Base-by-base conservation (phyloP, 2,329 filamentous ascomycete genomes). In the Ilyonectria sp. region DNA sequence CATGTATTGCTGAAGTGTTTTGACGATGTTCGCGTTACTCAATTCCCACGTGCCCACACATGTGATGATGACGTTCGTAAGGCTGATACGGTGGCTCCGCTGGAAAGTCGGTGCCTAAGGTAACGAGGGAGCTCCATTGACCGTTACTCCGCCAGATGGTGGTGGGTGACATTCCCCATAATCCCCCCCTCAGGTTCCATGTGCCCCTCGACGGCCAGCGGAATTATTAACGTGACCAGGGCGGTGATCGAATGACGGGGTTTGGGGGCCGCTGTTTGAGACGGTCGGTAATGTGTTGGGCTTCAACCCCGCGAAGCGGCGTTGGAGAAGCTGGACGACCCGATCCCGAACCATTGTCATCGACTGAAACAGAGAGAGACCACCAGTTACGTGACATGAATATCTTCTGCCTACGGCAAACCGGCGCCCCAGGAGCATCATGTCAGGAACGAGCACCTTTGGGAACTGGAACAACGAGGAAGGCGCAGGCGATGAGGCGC, bases 401-500 rank as follows among this genome's bases (percentile, higher is more conserved):
- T 33, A 4, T n/a, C 49, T 33, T 52, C 15, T 31, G 11, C 17
- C 17, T 19, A 4, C 26, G 8, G 47, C 15, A 31, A 19, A 17
- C 47, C 49, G 49, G 26, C 17, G 11, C 26, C 5, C 17, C 6
- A n/a, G n/a, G n/a, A 43, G 1, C 15, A 43, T n/a, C 4, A n/a
- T 43, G 7, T 52, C 8, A 52, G 8, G 17, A 33, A 52, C 17
- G 4, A 52, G 8, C 46, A 23, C 17, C 21, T 23, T 9, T 9
- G 31, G 31, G 31, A 33, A 33, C 5, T 33, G 31, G 10, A 53
- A n/a, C 29, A 35, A 15, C 5, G 50, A 53, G 50, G 50, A 31
- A 53, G 50, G 50, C 50, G 50, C 50, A 53, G 50, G 29, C 19
- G 31, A 53, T 31, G 31, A 53, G 31, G 50, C 50, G 21, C 21